Evolutionary conservation across 78 protist species (phyloP).

Genomic region (Anaeramoeba ignava): DNA sequence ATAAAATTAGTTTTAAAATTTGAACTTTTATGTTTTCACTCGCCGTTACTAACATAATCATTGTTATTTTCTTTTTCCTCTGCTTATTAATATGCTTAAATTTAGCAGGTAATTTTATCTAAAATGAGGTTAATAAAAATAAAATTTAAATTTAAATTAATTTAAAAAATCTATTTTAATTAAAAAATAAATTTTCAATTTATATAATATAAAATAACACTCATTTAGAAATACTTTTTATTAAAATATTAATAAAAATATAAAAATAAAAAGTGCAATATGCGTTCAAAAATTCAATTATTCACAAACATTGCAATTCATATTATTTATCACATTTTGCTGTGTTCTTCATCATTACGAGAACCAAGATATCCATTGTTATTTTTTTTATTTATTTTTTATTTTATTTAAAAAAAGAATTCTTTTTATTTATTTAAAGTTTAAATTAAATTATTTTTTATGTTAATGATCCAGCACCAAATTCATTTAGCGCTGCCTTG

Average conservation of each 20-base stretch:
- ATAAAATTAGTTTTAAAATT: background rate
- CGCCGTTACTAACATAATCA: constrained; percentile 78
- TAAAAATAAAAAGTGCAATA: constrained; percentile 26
- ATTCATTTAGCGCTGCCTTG: constrained; percentile 74
- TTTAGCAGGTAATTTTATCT: constrained; percentile 69
- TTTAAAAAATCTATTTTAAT: background rate
- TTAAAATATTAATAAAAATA: background rate
- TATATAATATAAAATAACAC: background rate
- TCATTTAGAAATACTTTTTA: background rate
- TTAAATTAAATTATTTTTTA: constrained; percentile 1
- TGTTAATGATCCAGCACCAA: constrained; percentile 71
- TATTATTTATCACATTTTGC: constrained; percentile 67
- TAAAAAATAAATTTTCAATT: background rate
- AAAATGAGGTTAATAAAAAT: constrained; percentile 9
- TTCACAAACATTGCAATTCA: constrained; percentile 64
- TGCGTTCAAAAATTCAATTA: constrained; percentile 69
- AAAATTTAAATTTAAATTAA: background rate
- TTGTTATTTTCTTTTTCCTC: constrained; percentile 80
- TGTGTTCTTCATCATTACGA: constrained; percentile 69
- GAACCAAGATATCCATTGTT: constrained; percentile 67
- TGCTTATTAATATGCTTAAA: constrained; percentile 78
- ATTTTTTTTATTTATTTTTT: constrained; percentile 12
- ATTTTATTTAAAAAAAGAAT: background rate
- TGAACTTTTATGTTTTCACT: constrained; percentile 68
- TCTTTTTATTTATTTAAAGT: background rate